Percentiles rank a stretch among this genome's conserved stretches.
Evolutionary conservation across 2,329 filamentous ascomycete species (phyloP).

Genomic region (Podosphaera leucotricha): DNA sequence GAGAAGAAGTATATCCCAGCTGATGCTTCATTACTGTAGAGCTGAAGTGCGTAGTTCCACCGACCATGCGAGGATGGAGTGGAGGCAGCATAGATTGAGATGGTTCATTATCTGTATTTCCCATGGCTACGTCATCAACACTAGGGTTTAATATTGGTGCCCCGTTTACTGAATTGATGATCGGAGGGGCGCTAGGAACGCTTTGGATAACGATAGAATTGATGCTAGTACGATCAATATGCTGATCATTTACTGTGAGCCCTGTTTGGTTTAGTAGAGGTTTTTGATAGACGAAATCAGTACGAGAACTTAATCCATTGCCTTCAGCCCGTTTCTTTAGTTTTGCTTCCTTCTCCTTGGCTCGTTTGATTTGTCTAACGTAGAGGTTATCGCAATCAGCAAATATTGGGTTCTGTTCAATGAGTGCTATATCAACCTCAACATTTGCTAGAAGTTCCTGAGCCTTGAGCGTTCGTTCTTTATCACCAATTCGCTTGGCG

Average conservation of each 20-base stretch:
- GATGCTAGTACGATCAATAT: constrained; percentile 21
- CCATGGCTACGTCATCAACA: constrained; percentile 38
- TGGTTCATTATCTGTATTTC: constrained; percentile 23
- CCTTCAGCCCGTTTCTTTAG: constrained; percentile 23
- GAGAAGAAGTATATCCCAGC: constrained; percentile 14
- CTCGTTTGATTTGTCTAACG: constrained; percentile 43
- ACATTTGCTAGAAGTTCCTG: constrained; percentile 86
- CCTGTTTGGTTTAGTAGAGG: neutral
- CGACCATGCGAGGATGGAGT: constrained; percentile 18
- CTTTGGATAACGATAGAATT: constrained; percentile 33
- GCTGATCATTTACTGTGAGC: constrained; percentile 2
- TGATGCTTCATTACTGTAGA: constrained; percentile 16
- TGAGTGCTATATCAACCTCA: constrained; percentile 67
- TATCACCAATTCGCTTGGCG: constrained; percentile 59
- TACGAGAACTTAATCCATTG: neutral
- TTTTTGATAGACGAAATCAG: neutral
- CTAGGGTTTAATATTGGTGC: constrained; percentile 22
- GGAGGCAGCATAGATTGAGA: constrained; percentile 26
- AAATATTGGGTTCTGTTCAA: constrained; percentile 43
- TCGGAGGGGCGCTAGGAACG: constrained; percentile 19
- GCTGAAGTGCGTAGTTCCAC: constrained; percentile 20
- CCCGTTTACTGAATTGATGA: constrained; percentile 26
- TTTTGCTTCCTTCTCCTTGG: constrained; percentile 33
- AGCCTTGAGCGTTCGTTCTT: constrained; percentile 60
- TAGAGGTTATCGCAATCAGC: constrained; percentile 70